phyloP scores from a whole-genome alignment of 805 yeast genomes.

The Millerozyma miso region DNA sequence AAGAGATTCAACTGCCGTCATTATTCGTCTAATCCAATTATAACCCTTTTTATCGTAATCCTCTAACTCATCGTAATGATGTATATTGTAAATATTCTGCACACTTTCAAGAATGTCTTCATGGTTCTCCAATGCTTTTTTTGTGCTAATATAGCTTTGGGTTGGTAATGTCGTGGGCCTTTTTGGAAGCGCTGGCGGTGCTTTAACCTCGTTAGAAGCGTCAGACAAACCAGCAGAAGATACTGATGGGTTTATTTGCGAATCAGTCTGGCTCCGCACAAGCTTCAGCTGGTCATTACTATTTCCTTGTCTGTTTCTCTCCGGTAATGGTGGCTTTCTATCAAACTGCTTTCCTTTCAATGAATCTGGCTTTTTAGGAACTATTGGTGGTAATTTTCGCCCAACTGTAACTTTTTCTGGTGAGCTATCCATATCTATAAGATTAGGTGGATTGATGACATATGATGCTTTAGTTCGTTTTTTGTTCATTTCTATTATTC shows the following conservation, averaged over 20 bases:
- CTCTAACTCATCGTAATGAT: slow-evolving; percentile 27
- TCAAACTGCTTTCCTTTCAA: slow-evolving; percentile 30
- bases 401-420: slow-evolving; percentile 13
- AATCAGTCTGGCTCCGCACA: slow-evolving; percentile 6
- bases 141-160: not conserved
- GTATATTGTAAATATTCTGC: slow-evolving; percentile 18
- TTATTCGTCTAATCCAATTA: slow-evolving; percentile 32
- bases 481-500: slow-evolving; percentile 13
- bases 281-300: not conserved
- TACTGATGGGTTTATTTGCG: not conserved
- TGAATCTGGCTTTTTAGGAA: slow-evolving; percentile 45
- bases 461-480: slow-evolving; percentile 8
- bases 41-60: slow-evolving; percentile 37
- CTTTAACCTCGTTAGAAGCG: slow-evolving; percentile 8
- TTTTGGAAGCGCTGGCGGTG: slow-evolving; percentile 30
- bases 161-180: slow-evolving; percentile 9
- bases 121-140: not conserved
- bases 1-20: slow-evolving; percentile 23
- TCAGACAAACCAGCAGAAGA: slow-evolving; percentile 2
- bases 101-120: slow-evolving; percentile 20
- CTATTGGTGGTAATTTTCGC: slow-evolving; percentile 35
- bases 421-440: slow-evolving; percentile 36
- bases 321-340: slow-evolving; percentile 33
- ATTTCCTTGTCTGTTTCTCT: slow-evolving; percentile 8
- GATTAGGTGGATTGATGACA: slow-evolving; percentile 20